Percentiles rank a stretch among this genome's conserved stretches.
Conservation (phyloP, 768 basidiomycete genomes). For the Boletus sp. region DNA sequence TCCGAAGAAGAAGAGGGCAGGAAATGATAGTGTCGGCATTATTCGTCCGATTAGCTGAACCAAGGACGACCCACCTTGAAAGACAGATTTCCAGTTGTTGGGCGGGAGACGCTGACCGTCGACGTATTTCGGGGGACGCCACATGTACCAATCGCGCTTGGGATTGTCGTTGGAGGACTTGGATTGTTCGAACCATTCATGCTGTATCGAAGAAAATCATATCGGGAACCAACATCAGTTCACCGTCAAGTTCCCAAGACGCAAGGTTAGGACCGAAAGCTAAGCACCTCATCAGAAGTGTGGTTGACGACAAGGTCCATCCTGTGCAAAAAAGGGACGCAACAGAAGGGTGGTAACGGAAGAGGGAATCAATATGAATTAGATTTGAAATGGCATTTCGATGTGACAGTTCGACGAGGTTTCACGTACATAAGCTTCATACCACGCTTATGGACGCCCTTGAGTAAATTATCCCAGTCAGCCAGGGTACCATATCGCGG, state of each 20-base stretch:
- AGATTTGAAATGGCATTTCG: conserved; percentile 4
- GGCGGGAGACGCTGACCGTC: conserved; percentile 58
- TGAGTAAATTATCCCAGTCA: conserved; percentile 57
- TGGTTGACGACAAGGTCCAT: conserved; percentile 82
- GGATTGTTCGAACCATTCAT: conserved; percentile 69
- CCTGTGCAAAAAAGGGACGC: conserved; percentile 34
- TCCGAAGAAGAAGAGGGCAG: not conserved
- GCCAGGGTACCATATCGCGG: conserved; percentile 60
- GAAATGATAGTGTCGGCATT: not conserved
- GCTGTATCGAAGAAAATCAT: conserved; percentile 37
- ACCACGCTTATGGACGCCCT: conserved; percentile 55
- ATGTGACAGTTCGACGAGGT: conserved; percentile 13
- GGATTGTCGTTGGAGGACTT: conserved; percentile 48
- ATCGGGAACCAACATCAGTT: conserved; percentile 2
- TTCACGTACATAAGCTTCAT: conserved; percentile 66
- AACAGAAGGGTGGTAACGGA: conserved; percentile 1
- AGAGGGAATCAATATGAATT: conserved; percentile 1
- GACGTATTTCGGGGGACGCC: conserved; percentile 59
- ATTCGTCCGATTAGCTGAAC: not conserved
- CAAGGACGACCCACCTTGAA: conserved; percentile 48
- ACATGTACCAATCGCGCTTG: conserved; percentile 77
- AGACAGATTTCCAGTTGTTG: conserved; percentile 71
- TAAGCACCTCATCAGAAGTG: conserved; percentile 57
- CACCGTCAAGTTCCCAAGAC: not conserved
- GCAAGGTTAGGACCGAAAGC: not conserved